phyloP scores from a whole-genome alignment of 257 asterid genomes.

The Solanum bukasovii region DNA sequence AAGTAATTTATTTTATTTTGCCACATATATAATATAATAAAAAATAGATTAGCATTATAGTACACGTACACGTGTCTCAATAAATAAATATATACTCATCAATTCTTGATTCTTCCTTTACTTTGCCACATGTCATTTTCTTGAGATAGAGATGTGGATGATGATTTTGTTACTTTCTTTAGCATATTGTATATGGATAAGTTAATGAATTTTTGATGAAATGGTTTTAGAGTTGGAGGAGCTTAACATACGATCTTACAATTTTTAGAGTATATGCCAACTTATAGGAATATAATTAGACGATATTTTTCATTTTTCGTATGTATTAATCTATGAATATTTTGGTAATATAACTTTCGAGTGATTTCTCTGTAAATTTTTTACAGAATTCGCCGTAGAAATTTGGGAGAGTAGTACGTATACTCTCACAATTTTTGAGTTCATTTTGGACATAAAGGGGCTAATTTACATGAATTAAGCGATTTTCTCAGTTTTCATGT shows the following conservation, averaged over 20 bases:
- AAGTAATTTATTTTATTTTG: not conserved
- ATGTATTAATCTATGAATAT: no score
- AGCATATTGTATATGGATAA: not conserved
- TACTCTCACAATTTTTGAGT: no score
- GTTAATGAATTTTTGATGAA: not conserved
- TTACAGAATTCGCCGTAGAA: no score
- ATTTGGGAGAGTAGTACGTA: no score
- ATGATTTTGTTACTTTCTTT: not conserved
- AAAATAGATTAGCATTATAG: not conserved
- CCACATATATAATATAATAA: not conserved
- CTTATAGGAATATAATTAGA: not conserved
- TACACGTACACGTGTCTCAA: not conserved
- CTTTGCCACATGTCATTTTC: not conserved
- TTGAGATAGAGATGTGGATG: not conserved
- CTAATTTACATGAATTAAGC: no score
- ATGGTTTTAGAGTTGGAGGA: no score
- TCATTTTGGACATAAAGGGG: no score
- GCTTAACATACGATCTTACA: not conserved
- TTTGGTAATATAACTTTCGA: accelerated
- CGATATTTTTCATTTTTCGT: accelerated
- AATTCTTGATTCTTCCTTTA: not conserved
- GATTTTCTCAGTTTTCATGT: no score
- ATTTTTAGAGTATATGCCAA: not conserved
- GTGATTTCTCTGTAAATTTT: no score
- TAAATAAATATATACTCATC: not conserved